These are phyloP conservation scores for Aspergillus eucalypticola DNA, from an alignment of 2,329 filamentous ascomycete genomes.

Conservation along the genomic window DNA sequence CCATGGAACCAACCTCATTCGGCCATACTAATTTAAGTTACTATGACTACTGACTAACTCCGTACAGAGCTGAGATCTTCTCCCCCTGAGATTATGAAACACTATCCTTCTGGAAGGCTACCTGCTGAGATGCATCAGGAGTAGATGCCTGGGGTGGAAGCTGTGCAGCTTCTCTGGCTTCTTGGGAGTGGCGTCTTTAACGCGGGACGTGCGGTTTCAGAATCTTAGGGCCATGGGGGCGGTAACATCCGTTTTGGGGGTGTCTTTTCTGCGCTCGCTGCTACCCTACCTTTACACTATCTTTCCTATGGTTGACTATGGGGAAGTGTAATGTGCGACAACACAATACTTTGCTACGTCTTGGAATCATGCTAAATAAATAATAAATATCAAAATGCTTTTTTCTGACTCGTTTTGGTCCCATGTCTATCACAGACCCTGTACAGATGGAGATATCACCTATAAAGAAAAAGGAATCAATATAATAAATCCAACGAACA, in stretches of 20 bases:
- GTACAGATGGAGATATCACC: constrained; percentile 13
- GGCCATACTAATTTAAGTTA: neutral
- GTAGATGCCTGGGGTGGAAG: no score
- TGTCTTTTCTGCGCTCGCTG: no score
- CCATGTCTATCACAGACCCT: constrained; percentile 12
- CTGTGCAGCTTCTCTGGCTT: no score
- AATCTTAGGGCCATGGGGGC: neutral
- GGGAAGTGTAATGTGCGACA: no score
- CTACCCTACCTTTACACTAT: no score
- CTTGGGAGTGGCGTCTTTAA: neutral
- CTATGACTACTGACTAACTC: no score
- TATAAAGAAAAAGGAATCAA: constrained; percentile 5
- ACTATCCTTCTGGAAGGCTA: neutral
- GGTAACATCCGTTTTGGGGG: neutral
- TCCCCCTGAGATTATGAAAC: neutral
- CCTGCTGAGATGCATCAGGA: neutral
- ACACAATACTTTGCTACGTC: no score
- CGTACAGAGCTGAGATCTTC: no score
- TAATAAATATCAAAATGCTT: constrained; percentile 10
- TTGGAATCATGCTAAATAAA: neutral
- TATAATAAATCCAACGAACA: neutral
- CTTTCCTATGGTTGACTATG: no score
- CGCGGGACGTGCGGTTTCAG: neutral
- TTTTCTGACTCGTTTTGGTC: constrained; percentile 10
- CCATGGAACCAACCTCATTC: neutral